Percentiles rank a stretch among this genome's conserved stretches.
Conservation (phyloP, 768 basidiomycete species). For the Leccinellum rugosiceps region DNA sequence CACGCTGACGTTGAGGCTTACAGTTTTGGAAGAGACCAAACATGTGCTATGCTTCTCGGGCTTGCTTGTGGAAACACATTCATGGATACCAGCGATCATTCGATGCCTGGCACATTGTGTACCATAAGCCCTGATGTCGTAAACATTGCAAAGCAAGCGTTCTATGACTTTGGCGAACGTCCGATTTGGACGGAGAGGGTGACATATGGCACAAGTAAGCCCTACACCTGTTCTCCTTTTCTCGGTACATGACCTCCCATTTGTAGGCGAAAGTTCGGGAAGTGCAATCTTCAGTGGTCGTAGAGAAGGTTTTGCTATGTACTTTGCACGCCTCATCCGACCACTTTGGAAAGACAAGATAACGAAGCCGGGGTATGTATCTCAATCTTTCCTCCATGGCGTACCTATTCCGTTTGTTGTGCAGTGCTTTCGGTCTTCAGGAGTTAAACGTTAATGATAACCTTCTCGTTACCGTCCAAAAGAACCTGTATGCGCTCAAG, state of each 20-base stretch:
- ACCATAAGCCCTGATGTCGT: conserved; percentile 60
- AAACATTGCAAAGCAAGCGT: conserved; percentile 75
- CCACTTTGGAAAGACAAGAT: conserved; percentile 87
- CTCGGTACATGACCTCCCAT: not conserved
- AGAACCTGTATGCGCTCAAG: conserved; percentile 74
- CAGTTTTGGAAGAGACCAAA: conserved; percentile 90
- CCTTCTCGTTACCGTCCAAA: conserved; percentile 66
- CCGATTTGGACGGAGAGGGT: conserved; percentile 79
- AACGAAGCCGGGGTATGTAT: conserved; percentile 55
- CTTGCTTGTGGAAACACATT: conserved; percentile 84
- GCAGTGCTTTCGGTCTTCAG: conserved; percentile 45
- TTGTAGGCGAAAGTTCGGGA: conserved; percentile 61
- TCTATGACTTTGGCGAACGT: conserved; percentile 82
- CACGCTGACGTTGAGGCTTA: conserved; percentile 3
- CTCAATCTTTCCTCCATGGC: not conserved
- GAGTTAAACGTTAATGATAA: conserved; percentile 63
- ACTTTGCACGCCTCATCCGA: conserved; percentile 80
- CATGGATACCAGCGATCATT: conserved; percentile 55
- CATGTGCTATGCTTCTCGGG: conserved; percentile 87
- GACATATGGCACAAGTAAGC: conserved; percentile 71
- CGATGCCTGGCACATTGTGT: conserved; percentile 43
- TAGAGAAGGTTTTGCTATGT: conserved; percentile 83
- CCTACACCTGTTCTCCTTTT: not conserved
- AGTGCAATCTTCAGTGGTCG: conserved; percentile 82
- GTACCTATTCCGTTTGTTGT: not conserved